phyloP scores from a whole-genome alignment of 2,329 filamentous ascomycete genomes.

The Curvularia lunata region DNA sequence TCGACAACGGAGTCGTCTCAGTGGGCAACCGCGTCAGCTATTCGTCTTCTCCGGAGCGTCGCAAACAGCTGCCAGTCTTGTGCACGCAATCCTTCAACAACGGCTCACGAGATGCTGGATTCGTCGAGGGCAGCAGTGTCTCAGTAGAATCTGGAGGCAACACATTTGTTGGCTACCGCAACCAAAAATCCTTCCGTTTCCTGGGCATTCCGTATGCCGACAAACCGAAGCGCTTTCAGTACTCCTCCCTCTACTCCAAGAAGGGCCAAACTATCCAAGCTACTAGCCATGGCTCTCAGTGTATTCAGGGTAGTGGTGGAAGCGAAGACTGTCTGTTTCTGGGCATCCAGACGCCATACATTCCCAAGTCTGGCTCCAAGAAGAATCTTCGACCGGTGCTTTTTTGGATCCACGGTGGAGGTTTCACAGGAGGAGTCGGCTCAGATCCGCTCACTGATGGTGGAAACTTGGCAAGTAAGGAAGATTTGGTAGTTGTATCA shows the following conservation, averaged over 20 bases:
- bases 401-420: slow-evolving; percentile 64
- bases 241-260: slow-evolving; percentile 56
- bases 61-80: slow-evolving; percentile 54
- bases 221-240: slow-evolving; percentile 53
- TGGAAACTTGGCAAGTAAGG: slow-evolving; percentile 63
- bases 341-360: slow-evolving; percentile 55
- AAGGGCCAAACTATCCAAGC: slow-evolving; percentile 56
- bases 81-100: slow-evolving; percentile 59
- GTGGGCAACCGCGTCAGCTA: slow-evolving; percentile 48
- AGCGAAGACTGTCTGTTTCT: slow-evolving; percentile 58
- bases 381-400: slow-evolving; percentile 55
- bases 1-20: slow-evolving; percentile 51
- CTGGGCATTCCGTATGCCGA: slow-evolving; percentile 56
- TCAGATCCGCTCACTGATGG: slow-evolving; percentile 54
- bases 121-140: slow-evolving; percentile 42
- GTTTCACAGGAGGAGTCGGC: slow-evolving; percentile 59
- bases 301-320: slow-evolving; percentile 50
- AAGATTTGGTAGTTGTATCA: slow-evolving; percentile 64
- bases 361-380: slow-evolving; percentile 49
- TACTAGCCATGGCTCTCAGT: slow-evolving; percentile 55
- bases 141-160: slow-evolving; percentile 53
- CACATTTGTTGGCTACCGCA: slow-evolving; percentile 58
- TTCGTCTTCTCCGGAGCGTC: slow-evolving; percentile 30
- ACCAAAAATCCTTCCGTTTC: slow-evolving; percentile 58
- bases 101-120: slow-evolving; percentile 30